Conservation (phyloP, 495 filamentous ascomycete species). For the Talaromyces thailandensis region DNA sequence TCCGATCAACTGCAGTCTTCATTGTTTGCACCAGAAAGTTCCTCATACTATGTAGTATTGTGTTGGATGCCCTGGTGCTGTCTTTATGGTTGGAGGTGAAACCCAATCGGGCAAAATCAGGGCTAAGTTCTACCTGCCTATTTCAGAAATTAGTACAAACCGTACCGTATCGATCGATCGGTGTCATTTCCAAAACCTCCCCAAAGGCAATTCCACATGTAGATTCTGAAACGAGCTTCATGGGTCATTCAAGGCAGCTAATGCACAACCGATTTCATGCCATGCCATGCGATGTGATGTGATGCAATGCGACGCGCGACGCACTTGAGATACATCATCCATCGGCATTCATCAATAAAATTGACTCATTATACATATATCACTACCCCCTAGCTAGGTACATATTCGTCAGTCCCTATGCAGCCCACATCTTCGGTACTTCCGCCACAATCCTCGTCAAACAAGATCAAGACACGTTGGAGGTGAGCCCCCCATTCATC, state of each 20-base stretch:
- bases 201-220: neutral
- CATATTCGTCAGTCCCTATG: neutral
- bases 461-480: neutral
- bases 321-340: neutral
- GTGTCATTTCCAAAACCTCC: neutral
- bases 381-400: neutral
- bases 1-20: neutral
- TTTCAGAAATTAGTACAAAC: neutral
- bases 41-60: neutral
- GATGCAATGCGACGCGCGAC: neutral
- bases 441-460: neutral
- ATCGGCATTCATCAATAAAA: neutral
- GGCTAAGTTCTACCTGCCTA: neutral
- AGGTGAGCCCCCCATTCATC: neutral
- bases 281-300: neutral
- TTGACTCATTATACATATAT: neutral
- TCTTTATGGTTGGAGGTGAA: neutral
- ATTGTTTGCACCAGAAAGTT: neutral
- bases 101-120: neutral
- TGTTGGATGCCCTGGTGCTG: too few relatives aligned
- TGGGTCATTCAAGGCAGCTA: neutral
- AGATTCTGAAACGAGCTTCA: neutral
- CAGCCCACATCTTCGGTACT: neutral
- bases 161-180: neutral
- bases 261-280: neutral